phyloP scores from a whole-genome alignment of 805 yeast genomes.

The Monosporozyma unispora region DNA sequence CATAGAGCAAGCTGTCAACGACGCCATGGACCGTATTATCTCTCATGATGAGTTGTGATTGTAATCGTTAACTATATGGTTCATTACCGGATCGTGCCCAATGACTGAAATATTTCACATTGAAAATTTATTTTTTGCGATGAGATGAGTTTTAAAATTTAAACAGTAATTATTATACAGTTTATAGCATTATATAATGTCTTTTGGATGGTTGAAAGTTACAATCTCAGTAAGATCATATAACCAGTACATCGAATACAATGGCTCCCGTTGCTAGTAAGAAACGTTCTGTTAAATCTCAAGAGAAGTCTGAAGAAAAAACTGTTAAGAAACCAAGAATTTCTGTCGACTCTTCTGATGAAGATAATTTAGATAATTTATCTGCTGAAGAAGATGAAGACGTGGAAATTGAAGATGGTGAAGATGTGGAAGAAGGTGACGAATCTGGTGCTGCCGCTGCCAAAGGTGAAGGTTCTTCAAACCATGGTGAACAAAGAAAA shows the following conservation, averaged over 20 bases:
- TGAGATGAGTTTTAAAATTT: slow-evolving; percentile 6
- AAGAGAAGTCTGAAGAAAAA: slow-evolving; percentile 5
- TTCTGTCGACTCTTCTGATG: slow-evolving; percentile 29
- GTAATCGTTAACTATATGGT: too few relatives aligned
- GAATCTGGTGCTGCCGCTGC: slow-evolving; percentile 20
- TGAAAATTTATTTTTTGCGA: background rate
- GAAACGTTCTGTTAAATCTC: slow-evolving; percentile 8
- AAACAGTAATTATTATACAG: too few relatives aligned
- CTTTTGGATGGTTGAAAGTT: background rate
- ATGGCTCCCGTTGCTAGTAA: slow-evolving; percentile 18
- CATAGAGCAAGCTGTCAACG: slow-evolving; percentile 17
- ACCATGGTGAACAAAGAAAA: slow-evolving; percentile 75
- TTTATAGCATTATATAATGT: too few relatives aligned
- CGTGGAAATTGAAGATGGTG: slow-evolving; percentile 27
- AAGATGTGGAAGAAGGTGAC: slow-evolving; percentile 25
- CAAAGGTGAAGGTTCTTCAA: slow-evolving; percentile 30
- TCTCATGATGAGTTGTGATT: slow-evolving; percentile 18
- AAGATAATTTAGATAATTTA: slow-evolving; percentile 6
- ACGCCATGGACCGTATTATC: slow-evolving; percentile 20
- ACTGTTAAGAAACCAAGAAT: slow-evolving; percentile 27
- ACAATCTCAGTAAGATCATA: background rate
- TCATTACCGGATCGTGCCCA: too few relatives aligned
- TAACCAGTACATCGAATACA: background rate
- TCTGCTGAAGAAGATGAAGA: slow-evolving; percentile 1
- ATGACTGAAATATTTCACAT: background rate